Evolutionary conservation across 2,329 filamentous ascomycete genomes (phyloP).

Genomic region (Penicillium sp.): DNA sequence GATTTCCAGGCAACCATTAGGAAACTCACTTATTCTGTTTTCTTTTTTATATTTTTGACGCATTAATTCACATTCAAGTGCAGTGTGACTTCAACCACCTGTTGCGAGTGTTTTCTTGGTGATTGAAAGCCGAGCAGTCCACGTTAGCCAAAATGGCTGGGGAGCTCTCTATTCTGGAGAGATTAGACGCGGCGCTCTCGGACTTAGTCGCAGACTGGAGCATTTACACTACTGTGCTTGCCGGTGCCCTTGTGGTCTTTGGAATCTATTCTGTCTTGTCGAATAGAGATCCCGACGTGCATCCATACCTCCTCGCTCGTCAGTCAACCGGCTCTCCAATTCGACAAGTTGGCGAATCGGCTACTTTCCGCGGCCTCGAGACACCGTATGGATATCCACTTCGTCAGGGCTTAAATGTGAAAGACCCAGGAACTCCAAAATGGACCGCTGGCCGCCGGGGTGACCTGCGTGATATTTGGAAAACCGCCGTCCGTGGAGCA

Average conservation of each 20-base stretch:
- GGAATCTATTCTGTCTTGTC: constrained; percentile 66
- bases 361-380: constrained; percentile 76
- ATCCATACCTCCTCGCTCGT: constrained; percentile 82
- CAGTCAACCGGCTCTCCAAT: constrained; percentile 75
- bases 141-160: constrained; percentile 28
- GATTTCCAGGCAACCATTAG: neutral
- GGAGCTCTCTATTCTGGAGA: constrained; percentile 53
- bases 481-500: constrained; percentile 60
- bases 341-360: constrained; percentile 76
- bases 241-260: constrained; percentile 59
- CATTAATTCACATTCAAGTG: neutral
- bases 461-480: constrained; percentile 88
- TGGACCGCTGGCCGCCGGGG: constrained; percentile 81
- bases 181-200: constrained; percentile 66
- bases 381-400: constrained; percentile 80
- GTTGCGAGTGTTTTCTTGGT: neutral
- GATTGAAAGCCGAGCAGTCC: constrained; percentile 3
- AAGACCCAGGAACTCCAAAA: constrained; percentile 70
- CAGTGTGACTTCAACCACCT: neutral
- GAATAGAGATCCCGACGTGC: constrained; percentile 76
- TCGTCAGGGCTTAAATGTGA: constrained; percentile 71
- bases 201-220: constrained; percentile 75
- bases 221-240: constrained; percentile 66
- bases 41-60: neutral
- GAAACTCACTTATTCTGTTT: no score